Evolutionary conservation across 306 rosid genomes (phyloP).

Genomic region (Cercis canadensis): DNA sequence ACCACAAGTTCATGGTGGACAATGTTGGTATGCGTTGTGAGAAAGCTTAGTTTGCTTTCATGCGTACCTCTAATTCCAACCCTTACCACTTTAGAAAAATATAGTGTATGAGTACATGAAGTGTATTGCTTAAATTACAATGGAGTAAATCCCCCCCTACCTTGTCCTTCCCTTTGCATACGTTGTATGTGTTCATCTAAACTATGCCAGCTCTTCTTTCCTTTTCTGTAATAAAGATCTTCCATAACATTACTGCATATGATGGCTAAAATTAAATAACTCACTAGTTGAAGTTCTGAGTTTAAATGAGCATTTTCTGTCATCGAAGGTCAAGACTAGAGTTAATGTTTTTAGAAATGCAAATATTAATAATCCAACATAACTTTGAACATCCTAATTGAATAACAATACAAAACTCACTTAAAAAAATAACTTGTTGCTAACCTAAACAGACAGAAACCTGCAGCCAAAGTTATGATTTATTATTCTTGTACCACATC

Average conservation of each 20-base stretch:
- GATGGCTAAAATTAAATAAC: conserved; percentile 5
- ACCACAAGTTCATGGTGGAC: neutral
- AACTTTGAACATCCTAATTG: neutral
- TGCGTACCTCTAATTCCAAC: neutral
- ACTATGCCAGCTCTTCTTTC: neutral
- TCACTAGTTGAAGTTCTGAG: conserved; percentile 7
- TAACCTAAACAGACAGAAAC: conserved; percentile 1
- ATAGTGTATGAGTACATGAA: neutral
- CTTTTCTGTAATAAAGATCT: conserved; percentile 8
- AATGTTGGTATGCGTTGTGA: neutral
- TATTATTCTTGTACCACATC: conserved; percentile 6
- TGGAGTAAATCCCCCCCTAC: neutral
- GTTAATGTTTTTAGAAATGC: conserved; percentile 5
- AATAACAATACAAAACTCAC: neutral
- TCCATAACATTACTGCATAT: neutral
- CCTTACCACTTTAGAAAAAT: neutral
- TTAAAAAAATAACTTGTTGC: neutral
- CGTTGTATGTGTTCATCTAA: neutral
- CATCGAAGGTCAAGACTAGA: neutral
- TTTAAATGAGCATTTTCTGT: conserved; percentile 6
- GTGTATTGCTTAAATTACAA: neutral
- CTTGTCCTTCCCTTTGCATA: neutral
- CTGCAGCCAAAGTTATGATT: neutral
- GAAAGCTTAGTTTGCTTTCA: conserved; percentile 14
- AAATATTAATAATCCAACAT: conserved; percentile 1